Conservation (phyloP, 2,329 filamentous ascomycete species). For the Claviceps sp. region DNA sequence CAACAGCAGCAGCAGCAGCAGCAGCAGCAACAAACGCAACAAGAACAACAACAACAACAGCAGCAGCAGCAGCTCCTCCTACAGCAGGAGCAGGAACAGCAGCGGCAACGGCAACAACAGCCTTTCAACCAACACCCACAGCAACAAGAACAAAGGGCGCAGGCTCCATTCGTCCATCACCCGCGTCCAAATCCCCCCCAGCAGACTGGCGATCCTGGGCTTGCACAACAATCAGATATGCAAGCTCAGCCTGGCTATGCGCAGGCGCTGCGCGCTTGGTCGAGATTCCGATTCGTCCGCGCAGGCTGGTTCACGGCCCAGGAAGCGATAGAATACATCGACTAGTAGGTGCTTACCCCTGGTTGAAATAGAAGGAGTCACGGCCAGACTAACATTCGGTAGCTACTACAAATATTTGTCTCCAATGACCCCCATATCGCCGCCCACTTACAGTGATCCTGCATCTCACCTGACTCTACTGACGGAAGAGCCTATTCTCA, state of each 20-base stretch:
- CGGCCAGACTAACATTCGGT: not conserved
- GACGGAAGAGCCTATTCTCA: constrained; percentile 82
- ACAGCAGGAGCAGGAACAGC: not conserved
- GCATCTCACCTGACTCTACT: constrained; percentile 67
- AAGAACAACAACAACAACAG: not conserved
- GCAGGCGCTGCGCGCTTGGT: constrained; percentile 76
- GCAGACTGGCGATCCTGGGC: constrained; percentile 31
- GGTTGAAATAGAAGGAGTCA: too few relatives aligned
- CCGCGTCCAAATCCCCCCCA: not conserved
- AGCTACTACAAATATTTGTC: constrained; percentile 87
- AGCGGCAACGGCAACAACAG: not conserved
- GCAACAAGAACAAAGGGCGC: not conserved
- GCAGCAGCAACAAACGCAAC: not conserved
- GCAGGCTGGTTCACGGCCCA: constrained; percentile 92
- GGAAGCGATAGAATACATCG: constrained; percentile 86
- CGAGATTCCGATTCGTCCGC: constrained; percentile 82
- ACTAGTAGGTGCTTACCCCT: constrained; percentile 49
- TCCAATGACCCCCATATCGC: constrained; percentile 83
- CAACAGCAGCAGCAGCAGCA: not conserved
- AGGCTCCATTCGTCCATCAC: not conserved
- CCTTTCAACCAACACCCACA: not conserved
- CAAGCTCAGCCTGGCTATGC: constrained; percentile 42
- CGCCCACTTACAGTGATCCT: constrained; percentile 79
- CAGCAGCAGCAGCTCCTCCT: not conserved
- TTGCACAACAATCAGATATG: constrained; percentile 29